A percentile compares a stretch with the other conserved stretches of the same genome.
phyloP scores from a whole-genome alignment of 2,329 filamentous ascomycete genomes.

The Beauveria sp. region DNA sequence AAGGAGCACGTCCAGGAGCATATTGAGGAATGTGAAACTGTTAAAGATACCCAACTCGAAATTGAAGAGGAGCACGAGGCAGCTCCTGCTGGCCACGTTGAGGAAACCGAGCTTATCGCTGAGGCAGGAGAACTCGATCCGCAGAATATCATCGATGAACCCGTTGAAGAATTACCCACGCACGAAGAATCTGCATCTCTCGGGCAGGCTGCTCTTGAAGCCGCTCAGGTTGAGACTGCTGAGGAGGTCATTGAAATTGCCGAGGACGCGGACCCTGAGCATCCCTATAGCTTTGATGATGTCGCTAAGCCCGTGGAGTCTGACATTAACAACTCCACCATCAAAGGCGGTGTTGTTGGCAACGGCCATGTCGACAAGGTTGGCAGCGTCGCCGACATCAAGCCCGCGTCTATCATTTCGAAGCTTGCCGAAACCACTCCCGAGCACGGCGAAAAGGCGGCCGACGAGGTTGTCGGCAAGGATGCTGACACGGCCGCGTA shows the following conservation, averaged over 20 bases:
- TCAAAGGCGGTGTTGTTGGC: neutral
- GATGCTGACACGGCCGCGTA: neutral
- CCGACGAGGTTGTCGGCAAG: neutral
- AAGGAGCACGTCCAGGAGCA: slow-evolving; percentile 12
- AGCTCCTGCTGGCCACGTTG: neutral
- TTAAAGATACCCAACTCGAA: slow-evolving; percentile 11
- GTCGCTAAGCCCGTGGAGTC: slow-evolving; percentile 2
- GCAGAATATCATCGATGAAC: neutral
- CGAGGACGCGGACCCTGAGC: slow-evolving; percentile 4
- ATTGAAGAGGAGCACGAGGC: slow-evolving; percentile 9
- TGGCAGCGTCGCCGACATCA: neutral
- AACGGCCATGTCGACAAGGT: neutral
- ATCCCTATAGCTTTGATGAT: neutral
- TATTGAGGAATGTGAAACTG: slow-evolving; percentile 12
- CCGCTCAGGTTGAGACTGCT: slow-evolving; percentile 12
- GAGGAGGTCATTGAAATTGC: slow-evolving; percentile 11
- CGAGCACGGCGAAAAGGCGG: neutral
- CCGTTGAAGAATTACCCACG: neutral
- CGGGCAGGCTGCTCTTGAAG: slow-evolving; percentile 12
- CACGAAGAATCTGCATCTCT: neutral
- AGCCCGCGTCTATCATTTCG: neutral
- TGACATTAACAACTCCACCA: neutral
- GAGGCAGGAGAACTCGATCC: slow-evolving; percentile 5
- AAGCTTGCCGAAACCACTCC: neutral
- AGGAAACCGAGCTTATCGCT: slow-evolving; percentile 1